Evolutionary conservation across 371 early-diverging fungal species (phyloP).

Genomic region (Mucor mucedo): DNA sequence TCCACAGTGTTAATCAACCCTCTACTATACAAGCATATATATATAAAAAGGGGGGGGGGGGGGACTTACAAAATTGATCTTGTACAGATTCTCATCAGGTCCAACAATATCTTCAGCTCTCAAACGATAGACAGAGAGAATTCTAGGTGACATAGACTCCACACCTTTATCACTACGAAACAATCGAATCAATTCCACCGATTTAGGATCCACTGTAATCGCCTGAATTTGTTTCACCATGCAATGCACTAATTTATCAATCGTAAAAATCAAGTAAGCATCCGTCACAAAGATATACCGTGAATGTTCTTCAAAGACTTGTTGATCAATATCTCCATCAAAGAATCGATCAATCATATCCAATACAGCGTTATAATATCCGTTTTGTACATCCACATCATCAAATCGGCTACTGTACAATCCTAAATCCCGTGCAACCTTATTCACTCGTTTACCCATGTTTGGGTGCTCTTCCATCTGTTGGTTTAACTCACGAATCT

Average conservation of each 20-base stretch:
- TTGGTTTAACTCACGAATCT: conserved; percentile 75
- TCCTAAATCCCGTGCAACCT: conserved; percentile 84
- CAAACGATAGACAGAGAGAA: conserved; percentile 73
- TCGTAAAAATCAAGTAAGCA: conserved; percentile 85
- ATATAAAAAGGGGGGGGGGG: background rate
- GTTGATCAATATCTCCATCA: conserved; percentile 82
- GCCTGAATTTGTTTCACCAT: conserved; percentile 76
- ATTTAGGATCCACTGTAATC: conserved; percentile 49
- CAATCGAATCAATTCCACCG: conserved; percentile 43
- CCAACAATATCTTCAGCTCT: conserved; percentile 80
- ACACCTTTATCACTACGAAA: conserved; percentile 45
- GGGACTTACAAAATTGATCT: conserved; percentile 80
- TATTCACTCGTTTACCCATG: conserved; percentile 66
- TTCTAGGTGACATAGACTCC: conserved; percentile 38
- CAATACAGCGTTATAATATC: conserved; percentile 79
- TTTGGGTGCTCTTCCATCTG: conserved; percentile 63
- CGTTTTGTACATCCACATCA: conserved; percentile 57
- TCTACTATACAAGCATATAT: background rate
- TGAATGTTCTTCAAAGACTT: conserved; percentile 90
- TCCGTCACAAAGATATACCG: conserved; percentile 86
- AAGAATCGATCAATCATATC: conserved; percentile 79
- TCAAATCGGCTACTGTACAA: conserved; percentile 65
- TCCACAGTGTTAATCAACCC: background rate
- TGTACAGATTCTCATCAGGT: conserved; percentile 84
- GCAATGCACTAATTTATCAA: conserved; percentile 84